These are phyloP conservation scores for Wickerhamiella kurtzmanii DNA, from an alignment of 805 yeast species.

Conservation along the genomic window DNA sequence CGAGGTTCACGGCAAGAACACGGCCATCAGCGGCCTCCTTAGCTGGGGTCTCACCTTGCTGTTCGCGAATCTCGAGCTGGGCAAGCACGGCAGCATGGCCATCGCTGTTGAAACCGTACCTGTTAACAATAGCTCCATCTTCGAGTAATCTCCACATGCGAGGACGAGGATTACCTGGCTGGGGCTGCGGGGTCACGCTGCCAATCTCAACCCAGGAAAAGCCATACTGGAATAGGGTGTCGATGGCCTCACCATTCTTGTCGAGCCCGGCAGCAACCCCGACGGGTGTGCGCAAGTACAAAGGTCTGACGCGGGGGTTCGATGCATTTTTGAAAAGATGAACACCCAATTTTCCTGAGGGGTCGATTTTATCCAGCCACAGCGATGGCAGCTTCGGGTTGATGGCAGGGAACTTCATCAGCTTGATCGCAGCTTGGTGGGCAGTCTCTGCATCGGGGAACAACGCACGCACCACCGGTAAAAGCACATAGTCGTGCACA, in stretches of 20 bases:
- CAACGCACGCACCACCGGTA: constrained; percentile 57
- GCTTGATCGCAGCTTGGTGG: constrained; percentile 59
- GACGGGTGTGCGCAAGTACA: constrained; percentile 53
- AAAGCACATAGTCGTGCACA: constrained; percentile 62
- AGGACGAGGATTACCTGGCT: constrained; percentile 90
- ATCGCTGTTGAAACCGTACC: constrained; percentile 87
- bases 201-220: constrained; percentile 89
- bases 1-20: constrained; percentile 70
- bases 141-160: constrained; percentile 73
- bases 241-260: constrained; percentile 85
- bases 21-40: constrained; percentile 23
- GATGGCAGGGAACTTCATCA: constrained; percentile 37
- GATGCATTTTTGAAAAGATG: constrained; percentile 19
- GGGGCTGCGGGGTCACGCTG: constrained; percentile 82
- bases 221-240: constrained; percentile 61
- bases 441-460: constrained; percentile 74
- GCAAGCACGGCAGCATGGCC: constrained; percentile 70
- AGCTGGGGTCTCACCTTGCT: constrained; percentile 18
- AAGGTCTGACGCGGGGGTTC: constrained; percentile 20
- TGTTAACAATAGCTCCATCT: constrained; percentile 84
- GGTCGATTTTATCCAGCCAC: constrained; percentile 23
- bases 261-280: constrained; percentile 96
- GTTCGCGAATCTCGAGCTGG: constrained; percentile 52
- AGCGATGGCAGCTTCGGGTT: constrained; percentile 20
- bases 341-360: constrained; percentile 20